These are phyloP conservation scores for Meyerozyma athensensis DNA, from an alignment of 1,139 yeast genomes.

Conservation along the genomic window DNA sequence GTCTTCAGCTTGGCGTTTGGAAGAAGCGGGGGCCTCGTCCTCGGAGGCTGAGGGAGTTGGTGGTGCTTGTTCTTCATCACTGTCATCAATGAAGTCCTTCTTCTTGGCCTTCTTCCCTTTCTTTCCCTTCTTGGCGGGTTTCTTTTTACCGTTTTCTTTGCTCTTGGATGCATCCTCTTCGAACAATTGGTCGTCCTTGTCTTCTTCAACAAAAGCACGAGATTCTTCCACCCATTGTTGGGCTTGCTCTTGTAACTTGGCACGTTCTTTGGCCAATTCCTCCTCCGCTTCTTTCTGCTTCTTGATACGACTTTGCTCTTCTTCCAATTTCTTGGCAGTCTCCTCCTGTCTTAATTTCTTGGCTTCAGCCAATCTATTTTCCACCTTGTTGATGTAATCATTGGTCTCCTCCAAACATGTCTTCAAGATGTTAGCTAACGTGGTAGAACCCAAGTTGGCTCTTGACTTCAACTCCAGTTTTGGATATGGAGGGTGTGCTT, in stretches of 20 bases:
- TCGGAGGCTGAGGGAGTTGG: constrained; percentile 11
- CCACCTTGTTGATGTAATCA: constrained; percentile 55
- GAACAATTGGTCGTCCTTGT: constrained; percentile 27
- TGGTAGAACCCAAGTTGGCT: constrained; percentile 76
- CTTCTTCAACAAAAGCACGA: constrained; percentile 32
- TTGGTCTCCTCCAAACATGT: constrained; percentile 70
- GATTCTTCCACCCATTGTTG: constrained; percentile 72
- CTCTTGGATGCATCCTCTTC: constrained; percentile 24
- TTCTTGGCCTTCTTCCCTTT: constrained; percentile 11
- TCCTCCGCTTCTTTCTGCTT: constrained; percentile 42
- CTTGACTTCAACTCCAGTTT: constrained; percentile 77
- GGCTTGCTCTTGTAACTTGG: constrained; percentile 73
- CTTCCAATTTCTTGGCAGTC: constrained; percentile 35
- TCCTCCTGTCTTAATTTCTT: constrained; percentile 60
- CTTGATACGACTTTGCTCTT: constrained; percentile 36
- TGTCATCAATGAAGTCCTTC: constrained; percentile 19
- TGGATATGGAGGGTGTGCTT: constrained; percentile 66
- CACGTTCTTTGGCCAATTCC: constrained; percentile 63
- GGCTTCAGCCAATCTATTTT: constrained; percentile 68
- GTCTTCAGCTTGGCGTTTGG: constrained; percentile 19
- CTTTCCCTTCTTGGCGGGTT: constrained; percentile 13
- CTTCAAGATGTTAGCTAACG: constrained; percentile 68
- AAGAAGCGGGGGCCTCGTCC: constrained; percentile 9
- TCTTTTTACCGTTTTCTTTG: constrained; percentile 17
- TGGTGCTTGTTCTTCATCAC: constrained; percentile 17